A percentile compares a stretch with the other conserved stretches of the same genome.
These are phyloP conservation scores for Dendrobium chrysotoxum DNA, from an alignment of 106 monocot genomes.

Conservation along the genomic window DNA sequence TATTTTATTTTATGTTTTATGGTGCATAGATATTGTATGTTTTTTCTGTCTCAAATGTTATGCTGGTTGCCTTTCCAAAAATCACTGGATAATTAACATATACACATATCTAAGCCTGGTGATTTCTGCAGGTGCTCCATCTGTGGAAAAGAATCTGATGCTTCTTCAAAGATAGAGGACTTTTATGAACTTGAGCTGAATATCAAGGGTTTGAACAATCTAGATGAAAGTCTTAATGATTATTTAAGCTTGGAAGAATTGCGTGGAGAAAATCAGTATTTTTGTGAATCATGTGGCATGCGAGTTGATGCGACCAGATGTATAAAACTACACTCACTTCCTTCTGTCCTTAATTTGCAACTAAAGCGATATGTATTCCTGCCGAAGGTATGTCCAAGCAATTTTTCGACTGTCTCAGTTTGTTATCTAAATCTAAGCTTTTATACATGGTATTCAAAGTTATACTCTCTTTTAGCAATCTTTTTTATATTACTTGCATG, in stretches of 20 bases:
- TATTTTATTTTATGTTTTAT: too few relatives aligned
- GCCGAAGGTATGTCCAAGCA: conserved; percentile 52
- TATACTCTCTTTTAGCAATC: background rate
- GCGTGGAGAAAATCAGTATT: conserved; percentile 94
- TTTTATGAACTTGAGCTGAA: conserved; percentile 97
- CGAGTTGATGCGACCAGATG: conserved; percentile 88
- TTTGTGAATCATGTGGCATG: conserved; percentile 70
- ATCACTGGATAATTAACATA: background rate
- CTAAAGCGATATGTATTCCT: conserved; percentile 92
- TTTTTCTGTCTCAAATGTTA: background rate
- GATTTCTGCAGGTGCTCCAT: conserved; percentile 69
- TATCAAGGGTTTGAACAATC: conserved; percentile 71
- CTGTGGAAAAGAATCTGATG: conserved; percentile 92
- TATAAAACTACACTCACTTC: conserved; percentile 81
- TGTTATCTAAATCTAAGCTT: background rate
- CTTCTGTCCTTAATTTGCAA: conserved; percentile 90
- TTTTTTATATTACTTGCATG: background rate
- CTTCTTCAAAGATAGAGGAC: conserved; percentile 93
- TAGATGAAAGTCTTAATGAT: conserved; percentile 84
- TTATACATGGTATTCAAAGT: background rate
- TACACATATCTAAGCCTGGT: background rate
- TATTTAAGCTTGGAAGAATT: conserved; percentile 81
- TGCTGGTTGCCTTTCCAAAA: background rate
- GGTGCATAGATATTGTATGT: background rate
- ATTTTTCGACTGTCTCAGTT: background rate